Conservation (phyloP, 768 basidiomycete species). For the Russula earlei region DNA sequence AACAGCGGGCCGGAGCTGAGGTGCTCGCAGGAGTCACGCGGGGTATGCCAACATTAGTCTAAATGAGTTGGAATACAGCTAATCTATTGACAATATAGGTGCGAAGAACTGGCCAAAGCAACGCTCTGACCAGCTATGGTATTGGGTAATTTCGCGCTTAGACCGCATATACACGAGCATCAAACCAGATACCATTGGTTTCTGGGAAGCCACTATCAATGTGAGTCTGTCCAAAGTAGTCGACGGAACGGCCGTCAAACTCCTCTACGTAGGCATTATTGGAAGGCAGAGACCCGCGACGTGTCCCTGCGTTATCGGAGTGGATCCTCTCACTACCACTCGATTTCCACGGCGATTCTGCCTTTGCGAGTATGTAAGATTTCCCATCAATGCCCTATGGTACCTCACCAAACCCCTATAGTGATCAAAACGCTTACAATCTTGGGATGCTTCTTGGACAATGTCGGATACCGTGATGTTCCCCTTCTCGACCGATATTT, state of each 20-base stretch:
- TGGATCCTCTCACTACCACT: constrained; percentile 70
- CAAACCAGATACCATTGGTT: constrained; percentile 73
- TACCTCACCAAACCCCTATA: constrained; percentile 25
- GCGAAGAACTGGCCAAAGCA: constrained; percentile 75
- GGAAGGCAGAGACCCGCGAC: constrained; percentile 68
- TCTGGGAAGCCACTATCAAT: constrained; percentile 63
- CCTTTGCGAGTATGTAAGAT: constrained; percentile 62
- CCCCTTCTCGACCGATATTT: constrained; percentile 59
- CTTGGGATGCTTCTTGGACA: constrained; percentile 57
- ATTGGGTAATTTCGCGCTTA: constrained; percentile 57
- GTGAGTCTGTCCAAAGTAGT: constrained; percentile 28
- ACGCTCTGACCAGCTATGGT: constrained; percentile 50
- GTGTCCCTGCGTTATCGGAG: constrained; percentile 59
- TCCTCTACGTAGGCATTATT: constrained; percentile 30
- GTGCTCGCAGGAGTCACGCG: constrained; percentile 65
- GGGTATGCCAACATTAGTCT: constrained; percentile 35
- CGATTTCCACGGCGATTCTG: constrained; percentile 79
- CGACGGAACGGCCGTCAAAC: background rate
- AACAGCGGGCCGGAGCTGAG: constrained; percentile 75
- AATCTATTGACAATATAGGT: constrained; percentile 33
- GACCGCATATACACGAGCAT: constrained; percentile 60
- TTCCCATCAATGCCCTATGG: constrained; percentile 6
- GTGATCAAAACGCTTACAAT: constrained; percentile 70
- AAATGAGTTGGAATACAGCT: background rate
- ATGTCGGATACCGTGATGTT: constrained; percentile 56